Base-by-base conservation (phyloP, 1,284 basidiomycete genomes). In the Trametes polyzona region DNA sequence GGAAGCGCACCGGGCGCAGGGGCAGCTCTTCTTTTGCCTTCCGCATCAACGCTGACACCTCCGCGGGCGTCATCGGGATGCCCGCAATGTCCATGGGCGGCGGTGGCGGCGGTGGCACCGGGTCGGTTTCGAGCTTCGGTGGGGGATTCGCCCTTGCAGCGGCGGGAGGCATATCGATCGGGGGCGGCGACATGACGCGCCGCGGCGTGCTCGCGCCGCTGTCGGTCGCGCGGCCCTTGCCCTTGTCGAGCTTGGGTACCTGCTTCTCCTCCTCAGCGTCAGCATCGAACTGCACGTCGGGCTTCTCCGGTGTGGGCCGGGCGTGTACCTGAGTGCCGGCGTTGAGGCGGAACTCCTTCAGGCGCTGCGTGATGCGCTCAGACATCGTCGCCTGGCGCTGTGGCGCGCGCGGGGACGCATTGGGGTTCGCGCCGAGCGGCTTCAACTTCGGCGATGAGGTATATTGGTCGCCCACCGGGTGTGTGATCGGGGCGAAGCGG, bases 401-500 rank as follows among this genome's bases (percentile, higher is more conserved):
- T 2, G 83, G 86, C 33, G 82, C 50, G 27, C 69, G 69, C 17
- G 62, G 58, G 1, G 61, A 55, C 14, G 73, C n/a, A 71, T 47
- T 42, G 46, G 69, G 52, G 80, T 79, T 65, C 61, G 89, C 86
- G 17, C 74, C 58, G 11, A 60, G 77, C 21, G 87, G 87, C 19
- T 78, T 76, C 12, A 86, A 72, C 49, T 83, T 82, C 9, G 92
- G 92, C 16, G 92, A 92, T 11, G 78, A 82, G 2, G 91, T 93
- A 70, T 90, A 93, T 58, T 83, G 84, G 71, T 93, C 90, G 10
- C 73, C 73, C 30, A 75, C 76, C 57, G 78, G 78, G 62, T 75
- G 67, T 8, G 66, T 78, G 65, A 81, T 85, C 1, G 93, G 93
- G 4, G 92, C 91, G 67, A 95, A 95, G 68, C 92, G 92, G 44